Percentiles rank a stretch among this genome's conserved stretches.
Conservation (phyloP, 805 yeast genomes). For the Metschnikowia matae region DNA sequence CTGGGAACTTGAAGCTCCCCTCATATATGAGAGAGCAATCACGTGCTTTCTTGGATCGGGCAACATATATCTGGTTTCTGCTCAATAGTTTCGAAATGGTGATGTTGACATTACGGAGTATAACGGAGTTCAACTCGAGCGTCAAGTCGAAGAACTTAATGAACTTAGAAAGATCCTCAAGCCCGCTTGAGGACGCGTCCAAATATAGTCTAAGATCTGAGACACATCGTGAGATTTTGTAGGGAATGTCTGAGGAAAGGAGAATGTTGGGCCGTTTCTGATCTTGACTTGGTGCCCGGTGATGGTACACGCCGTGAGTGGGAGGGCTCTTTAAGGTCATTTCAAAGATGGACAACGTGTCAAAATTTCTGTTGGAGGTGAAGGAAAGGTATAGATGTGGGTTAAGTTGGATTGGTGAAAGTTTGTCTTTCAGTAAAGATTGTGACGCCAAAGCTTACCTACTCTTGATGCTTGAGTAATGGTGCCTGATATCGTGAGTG, state of each 20-base stretch:
- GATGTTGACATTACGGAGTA: conserved; percentile 26
- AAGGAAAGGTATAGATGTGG: background rate
- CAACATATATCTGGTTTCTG: conserved; percentile 32
- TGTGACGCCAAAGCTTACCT: background rate
- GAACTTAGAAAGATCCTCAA: conserved; percentile 15
- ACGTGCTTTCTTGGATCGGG: conserved; percentile 17
- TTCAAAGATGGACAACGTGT: background rate
- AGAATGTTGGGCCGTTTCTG: conserved; percentile 35
- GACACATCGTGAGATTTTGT: conserved; percentile 19
- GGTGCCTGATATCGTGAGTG: background rate
- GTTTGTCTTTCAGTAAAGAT: background rate
- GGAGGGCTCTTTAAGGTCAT: conserved; percentile 2
- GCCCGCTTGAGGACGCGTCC: conserved; percentile 12
- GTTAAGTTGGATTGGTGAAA: background rate
- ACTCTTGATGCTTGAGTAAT: background rate
- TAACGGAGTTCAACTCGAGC: conserved; percentile 33
- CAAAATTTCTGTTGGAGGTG: background rate
- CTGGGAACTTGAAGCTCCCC: conserved; percentile 8
- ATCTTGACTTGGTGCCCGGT: conserved; percentile 20
- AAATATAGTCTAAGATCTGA: conserved; percentile 12
- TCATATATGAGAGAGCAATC: background rate
- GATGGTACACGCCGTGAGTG: conserved; percentile 8
- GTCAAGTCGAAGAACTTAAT: conserved; percentile 24
- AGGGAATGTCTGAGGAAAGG: conserved; percentile 34
- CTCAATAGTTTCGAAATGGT: conserved; percentile 32